phyloP scores from a whole-genome alignment of 1,284 basidiomycete species.

The Trametes polyzona region DNA sequence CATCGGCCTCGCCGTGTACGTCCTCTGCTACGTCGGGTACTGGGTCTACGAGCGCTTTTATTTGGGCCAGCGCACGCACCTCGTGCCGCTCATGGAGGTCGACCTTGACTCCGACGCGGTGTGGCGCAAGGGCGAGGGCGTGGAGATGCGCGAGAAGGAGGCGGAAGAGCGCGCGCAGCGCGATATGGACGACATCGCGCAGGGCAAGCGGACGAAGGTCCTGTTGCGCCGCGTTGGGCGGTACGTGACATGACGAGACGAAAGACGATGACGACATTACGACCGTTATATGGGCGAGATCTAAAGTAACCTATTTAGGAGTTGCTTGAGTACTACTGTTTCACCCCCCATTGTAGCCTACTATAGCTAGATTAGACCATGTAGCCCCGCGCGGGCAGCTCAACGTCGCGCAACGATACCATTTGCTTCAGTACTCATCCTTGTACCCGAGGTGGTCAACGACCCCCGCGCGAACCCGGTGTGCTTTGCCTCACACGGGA shows the following conservation, averaged over 20 bases:
- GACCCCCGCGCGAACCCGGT: too few relatives aligned
- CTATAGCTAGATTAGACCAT: not conserved
- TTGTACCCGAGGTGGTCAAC: too few relatives aligned
- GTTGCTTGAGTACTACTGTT: not conserved
- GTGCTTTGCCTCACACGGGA: not conserved
- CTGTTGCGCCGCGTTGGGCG: conserved; percentile 13
- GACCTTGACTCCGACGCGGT: conserved; percentile 55
- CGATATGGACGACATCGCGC: conserved; percentile 22
- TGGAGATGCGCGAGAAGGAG: conserved; percentile 38
- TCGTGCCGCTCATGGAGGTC: conserved; percentile 41
- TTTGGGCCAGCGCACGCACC: conserved; percentile 28
- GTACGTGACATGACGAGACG: conserved; percentile 3
- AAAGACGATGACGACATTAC: not conserved
- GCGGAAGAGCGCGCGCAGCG: conserved; percentile 22
- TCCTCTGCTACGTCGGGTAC: conserved; percentile 42
- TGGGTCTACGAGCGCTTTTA: conserved; percentile 35
- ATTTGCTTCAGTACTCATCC: not conserved
- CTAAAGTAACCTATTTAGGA: conserved; percentile 3
- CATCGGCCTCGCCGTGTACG: conserved; percentile 42
- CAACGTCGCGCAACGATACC: conserved; percentile 4
- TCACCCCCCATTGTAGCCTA: conserved; percentile 9
- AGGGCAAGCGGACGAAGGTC: conserved; percentile 15
- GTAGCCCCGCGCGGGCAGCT: not conserved
- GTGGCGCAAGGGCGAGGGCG: conserved; percentile 48
- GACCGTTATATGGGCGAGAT: not conserved